A percentile compares a stretch with the other conserved stretches of the same genome.
Conservation (phyloP, 768 basidiomycete genomes). For the Coprinopsis strossmayeri region DNA sequence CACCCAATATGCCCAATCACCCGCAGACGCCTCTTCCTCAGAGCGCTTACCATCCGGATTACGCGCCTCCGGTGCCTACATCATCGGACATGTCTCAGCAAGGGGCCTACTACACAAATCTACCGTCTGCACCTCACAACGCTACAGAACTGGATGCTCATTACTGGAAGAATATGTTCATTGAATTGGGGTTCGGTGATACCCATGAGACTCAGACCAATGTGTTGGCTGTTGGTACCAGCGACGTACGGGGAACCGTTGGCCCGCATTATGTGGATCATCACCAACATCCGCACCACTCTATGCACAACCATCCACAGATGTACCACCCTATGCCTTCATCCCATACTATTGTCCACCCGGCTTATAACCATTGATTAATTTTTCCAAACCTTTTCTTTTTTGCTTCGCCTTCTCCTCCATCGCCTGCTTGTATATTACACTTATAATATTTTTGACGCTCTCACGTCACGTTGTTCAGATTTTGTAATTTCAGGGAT, state of each 20-base stretch:
- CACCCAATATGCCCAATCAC: constrained; percentile 28
- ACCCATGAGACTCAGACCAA: constrained; percentile 26
- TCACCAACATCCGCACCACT: constrained; percentile 16
- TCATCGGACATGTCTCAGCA: constrained; percentile 6
- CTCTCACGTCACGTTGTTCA: too few species aligned
- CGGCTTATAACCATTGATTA: background rate
- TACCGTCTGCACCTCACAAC: constrained; percentile 32
- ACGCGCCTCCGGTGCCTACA: background rate
- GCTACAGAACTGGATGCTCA: constrained; percentile 56
- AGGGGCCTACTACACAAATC: constrained; percentile 20
- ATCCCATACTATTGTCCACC: background rate
- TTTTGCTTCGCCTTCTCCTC: too few species aligned
- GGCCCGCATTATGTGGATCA: constrained; percentile 21
- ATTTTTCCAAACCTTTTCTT: background rate
- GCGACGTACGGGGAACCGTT: constrained; percentile 14
- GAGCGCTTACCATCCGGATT: constrained; percentile 12
- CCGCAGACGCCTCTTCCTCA: constrained; percentile 18
- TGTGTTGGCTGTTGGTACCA: constrained; percentile 17
- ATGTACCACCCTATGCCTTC: background rate
- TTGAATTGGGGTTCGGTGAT: constrained; percentile 65
- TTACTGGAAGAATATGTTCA: constrained; percentile 72
- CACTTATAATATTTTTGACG: too few species aligned
- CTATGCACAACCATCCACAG: background rate
- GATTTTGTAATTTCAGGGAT: too few species aligned
- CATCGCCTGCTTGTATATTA: too few species aligned